Evolutionary conservation across 2,329 filamentous ascomycete species (phyloP).

Genomic region (Aspergillus sp.): DNA sequence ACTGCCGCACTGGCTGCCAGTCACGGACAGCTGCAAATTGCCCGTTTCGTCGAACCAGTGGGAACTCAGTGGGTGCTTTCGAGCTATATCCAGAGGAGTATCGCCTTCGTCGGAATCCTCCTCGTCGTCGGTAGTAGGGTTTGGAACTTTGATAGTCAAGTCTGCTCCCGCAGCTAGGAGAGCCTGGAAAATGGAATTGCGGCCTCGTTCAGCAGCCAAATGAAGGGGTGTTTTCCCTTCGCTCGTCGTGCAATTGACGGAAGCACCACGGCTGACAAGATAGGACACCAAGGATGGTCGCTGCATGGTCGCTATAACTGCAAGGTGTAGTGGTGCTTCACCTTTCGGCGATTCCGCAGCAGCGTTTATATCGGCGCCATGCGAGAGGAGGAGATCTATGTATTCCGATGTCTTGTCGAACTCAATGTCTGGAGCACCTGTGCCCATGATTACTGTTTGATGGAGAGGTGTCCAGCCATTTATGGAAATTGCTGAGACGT

Average conservation of each 20-base stretch:
- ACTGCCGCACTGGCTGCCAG: too few species aligned
- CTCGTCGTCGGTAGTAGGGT: slow-evolving; percentile 3
- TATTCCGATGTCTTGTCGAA: slow-evolving; percentile 26
- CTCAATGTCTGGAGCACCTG: slow-evolving; percentile 20
- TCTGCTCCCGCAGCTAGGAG: slow-evolving; percentile 31
- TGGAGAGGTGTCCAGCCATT: slow-evolving; percentile 22
- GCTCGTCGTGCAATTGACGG: slow-evolving; percentile 18
- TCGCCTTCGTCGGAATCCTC: slow-evolving; percentile 10
- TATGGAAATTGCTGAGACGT: slow-evolving; percentile 3
- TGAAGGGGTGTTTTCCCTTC: slow-evolving; percentile 30
- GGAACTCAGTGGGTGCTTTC: slow-evolving; percentile 24
- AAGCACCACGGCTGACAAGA: slow-evolving; percentile 26
- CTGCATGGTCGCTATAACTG: slow-evolving; percentile 21
- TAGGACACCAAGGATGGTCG: slow-evolving; percentile 21
- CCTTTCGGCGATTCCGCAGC: slow-evolving; percentile 1
- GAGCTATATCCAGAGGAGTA: slow-evolving; percentile 28
- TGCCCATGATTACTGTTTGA: slow-evolving; percentile 23
- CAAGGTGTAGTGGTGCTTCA: slow-evolving; percentile 33
- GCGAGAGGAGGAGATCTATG: slow-evolving; percentile 23
- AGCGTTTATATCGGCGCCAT: slow-evolving; percentile 29
- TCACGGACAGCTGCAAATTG: too few species aligned
- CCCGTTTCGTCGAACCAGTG: slow-evolving; percentile 23
- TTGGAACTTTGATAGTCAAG: slow-evolving; percentile 17
- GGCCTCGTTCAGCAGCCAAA: slow-evolving; percentile 30
- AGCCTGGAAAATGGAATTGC: slow-evolving; percentile 25